These are phyloP conservation scores for Malassezia globosa DNA, from an alignment of 1,284 basidiomycete species.

Conservation along the genomic window DNA sequence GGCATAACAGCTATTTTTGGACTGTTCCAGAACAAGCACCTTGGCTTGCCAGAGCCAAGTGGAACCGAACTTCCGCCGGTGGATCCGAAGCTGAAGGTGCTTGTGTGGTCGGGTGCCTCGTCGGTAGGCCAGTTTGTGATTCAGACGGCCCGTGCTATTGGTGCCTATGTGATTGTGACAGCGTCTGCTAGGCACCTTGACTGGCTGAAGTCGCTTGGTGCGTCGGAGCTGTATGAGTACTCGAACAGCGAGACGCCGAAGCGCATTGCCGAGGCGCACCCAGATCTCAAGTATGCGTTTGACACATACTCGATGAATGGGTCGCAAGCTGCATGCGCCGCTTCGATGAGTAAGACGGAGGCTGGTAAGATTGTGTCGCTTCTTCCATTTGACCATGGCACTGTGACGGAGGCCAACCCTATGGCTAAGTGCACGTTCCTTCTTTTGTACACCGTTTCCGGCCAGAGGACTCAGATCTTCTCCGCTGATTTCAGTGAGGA, in stretches of 20 bases:
- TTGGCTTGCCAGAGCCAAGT: constrained; percentile 18
- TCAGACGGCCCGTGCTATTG: constrained; percentile 45
- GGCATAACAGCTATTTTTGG: constrained; percentile 30
- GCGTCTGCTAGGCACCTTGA: constrained; percentile 47
- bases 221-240: constrained; percentile 51
- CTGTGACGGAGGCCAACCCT: constrained; percentile 25
- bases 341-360: constrained; percentile 23
- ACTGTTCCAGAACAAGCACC: constrained; percentile 16
- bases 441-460: constrained; percentile 30
- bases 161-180: constrained; percentile 51
- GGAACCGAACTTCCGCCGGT: constrained; percentile 18
- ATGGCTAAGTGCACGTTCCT: constrained; percentile 33
- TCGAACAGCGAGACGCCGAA: constrained; percentile 40
- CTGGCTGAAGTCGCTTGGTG: constrained; percentile 32
- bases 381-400: constrained; percentile 28
- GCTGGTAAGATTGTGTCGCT: constrained; percentile 30
- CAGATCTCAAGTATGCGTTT: constrained; percentile 30
- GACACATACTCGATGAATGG: constrained; percentile 41
- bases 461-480: constrained; percentile 18
- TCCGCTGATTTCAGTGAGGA: constrained; percentile 21
- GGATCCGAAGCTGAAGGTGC: constrained; percentile 23
- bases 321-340: constrained; percentile 29
- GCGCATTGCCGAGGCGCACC: constrained; percentile 33
- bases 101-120: constrained; percentile 55
- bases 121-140: constrained; percentile 51